Percentiles rank a stretch among this genome's conserved stretches.
Conservation (phyloP, 345 rosid genomes). For the Reutealis trisperma region DNA sequence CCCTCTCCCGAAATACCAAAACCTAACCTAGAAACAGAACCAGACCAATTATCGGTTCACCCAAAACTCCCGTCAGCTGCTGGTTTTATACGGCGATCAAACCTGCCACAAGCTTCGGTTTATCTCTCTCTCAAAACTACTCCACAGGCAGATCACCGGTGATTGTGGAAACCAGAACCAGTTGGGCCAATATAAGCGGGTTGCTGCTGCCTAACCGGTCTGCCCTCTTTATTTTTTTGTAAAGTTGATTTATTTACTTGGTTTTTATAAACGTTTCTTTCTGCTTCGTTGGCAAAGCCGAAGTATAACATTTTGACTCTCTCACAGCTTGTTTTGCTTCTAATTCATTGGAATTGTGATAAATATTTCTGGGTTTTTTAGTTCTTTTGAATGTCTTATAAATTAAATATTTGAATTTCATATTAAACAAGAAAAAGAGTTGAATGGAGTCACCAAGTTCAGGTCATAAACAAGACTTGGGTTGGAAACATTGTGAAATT, state of each 20-base stretch:
- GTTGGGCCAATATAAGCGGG: conserved; percentile 2
- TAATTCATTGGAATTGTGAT: neutral
- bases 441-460: neutral
- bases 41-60: conserved; percentile 16
- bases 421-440: neutral
- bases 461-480: conserved; percentile 24
- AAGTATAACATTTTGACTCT: neutral
- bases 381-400: neutral
- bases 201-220: conserved; percentile 17
- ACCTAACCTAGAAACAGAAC: conserved; percentile 11
- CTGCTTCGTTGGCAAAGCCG: neutral
- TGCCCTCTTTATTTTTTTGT: neutral
- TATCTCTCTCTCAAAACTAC: neutral
- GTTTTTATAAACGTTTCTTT: neutral
- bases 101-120: neutral
- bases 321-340: neutral
- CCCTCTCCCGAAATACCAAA: neutral
- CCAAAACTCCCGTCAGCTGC: neutral
- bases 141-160: conserved; percentile 11
- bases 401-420: too few relatives aligned
- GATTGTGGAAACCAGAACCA: conserved; percentile 5
- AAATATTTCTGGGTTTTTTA: neutral
- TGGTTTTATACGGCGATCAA: neutral
- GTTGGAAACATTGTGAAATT: conserved; percentile 27
- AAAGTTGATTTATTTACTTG: neutral